Percentiles rank a stretch among this genome's conserved stretches.
Conservation (phyloP, 352 stramenopile genomes). For the Thalassiosira pacifica region DNA sequence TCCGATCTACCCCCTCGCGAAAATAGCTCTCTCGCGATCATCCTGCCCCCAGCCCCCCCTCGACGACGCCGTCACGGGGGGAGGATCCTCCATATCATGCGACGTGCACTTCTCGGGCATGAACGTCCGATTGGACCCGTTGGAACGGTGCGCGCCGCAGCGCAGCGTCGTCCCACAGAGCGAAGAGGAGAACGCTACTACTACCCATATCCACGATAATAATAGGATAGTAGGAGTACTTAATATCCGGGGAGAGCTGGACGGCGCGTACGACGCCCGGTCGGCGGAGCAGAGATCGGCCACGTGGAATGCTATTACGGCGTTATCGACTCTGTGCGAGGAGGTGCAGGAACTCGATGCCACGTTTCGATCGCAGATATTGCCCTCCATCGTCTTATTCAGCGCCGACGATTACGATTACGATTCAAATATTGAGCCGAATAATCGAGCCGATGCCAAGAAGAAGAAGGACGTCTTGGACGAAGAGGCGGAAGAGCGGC, state of each 20-base stretch:
- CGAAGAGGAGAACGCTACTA: constrained; percentile 21
- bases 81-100: constrained; percentile 44
- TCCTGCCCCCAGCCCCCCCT: constrained; percentile 55
- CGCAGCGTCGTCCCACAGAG: constrained; percentile 55
- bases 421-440: background rate
- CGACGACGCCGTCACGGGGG: constrained; percentile 57
- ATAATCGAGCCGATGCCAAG: background rate
- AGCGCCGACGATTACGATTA: constrained; percentile 34
- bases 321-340: constrained; percentile 62
- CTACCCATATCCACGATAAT: too few relatives aligned
- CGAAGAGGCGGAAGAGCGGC: constrained; percentile 48
- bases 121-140: constrained; percentile 53
- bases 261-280: constrained; percentile 23
- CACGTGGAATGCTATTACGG: constrained; percentile 68
- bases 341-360: constrained; percentile 65
- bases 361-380: constrained; percentile 34
- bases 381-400: constrained; percentile 62
- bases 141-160: constrained; percentile 58
- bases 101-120: constrained; percentile 54
- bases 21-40: constrained; percentile 39
- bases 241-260: constrained; percentile 49
- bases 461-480: constrained; percentile 53
- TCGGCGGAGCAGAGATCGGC: constrained; percentile 36
- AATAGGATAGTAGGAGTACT: too few relatives aligned
- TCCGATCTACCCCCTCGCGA: constrained; percentile 46